A percentile compares a stretch with the other conserved stretches of the same genome.
Evolutionary conservation across 345 rosid species (phyloP).

Genomic region (Hibiscus mutabilis): DNA sequence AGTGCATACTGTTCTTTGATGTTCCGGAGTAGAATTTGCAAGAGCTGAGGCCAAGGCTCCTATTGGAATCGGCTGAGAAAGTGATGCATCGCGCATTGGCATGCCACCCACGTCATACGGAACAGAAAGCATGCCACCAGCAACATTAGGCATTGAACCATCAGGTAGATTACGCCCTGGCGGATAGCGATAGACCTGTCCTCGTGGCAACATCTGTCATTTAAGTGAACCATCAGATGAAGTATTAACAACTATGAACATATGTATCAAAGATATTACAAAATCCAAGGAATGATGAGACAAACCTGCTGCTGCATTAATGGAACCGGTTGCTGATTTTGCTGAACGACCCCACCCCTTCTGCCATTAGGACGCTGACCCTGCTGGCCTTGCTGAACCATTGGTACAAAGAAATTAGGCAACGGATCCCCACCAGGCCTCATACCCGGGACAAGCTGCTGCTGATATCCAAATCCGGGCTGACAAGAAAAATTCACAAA

Average conservation of each 20-base stretch:
- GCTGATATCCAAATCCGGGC: conserved; percentile 85
- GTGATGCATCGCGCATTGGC: neutral
- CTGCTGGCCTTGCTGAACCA: conserved; percentile 35
- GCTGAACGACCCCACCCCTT: conserved; percentile 48
- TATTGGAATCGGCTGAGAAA: neutral
- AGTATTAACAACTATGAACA: neutral
- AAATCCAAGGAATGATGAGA: neutral
- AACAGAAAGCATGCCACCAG: neutral
- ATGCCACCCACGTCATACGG: neutral
- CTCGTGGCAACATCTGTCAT: neutral
- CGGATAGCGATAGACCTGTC: neutral
- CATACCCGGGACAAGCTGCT: conserved; percentile 78
- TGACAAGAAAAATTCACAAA: conserved; percentile 7
- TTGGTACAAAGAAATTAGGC: conserved; percentile 60
- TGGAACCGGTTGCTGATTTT: conserved; percentile 54
- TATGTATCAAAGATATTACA: neutral
- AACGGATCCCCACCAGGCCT: conserved; percentile 69
- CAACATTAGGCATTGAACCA: neutral
- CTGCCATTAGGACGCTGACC: conserved; percentile 72
- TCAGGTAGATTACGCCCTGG: neutral
- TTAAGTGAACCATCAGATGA: neutral
- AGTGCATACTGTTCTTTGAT: conserved; percentile 69
- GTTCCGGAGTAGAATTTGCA: neutral
- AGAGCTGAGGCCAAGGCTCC: neutral
- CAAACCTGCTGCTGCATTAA: conserved; percentile 60